Evolutionary conservation across 768 basidiomycete species (phyloP), one percentile per base, ranked within the genome.

Genomic region (Mycena chlorophos): DNA sequence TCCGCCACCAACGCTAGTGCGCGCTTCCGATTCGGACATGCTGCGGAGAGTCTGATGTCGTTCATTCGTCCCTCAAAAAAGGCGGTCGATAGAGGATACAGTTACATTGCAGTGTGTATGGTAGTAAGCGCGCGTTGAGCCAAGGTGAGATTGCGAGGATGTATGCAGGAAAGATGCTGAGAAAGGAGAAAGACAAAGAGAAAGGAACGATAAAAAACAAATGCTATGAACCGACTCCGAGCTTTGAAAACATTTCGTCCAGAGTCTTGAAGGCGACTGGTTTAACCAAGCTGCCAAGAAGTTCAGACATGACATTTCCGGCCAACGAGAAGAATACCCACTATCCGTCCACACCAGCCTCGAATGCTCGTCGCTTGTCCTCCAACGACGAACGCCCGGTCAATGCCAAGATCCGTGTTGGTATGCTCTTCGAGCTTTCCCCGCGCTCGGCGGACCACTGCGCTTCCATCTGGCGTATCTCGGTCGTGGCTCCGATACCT

Each of bases 321-420:
- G 31, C 27, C 34, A 52, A 49, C 39, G 43, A 46, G 31, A 30
- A 25, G 16, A 42, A 6, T n/a, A 85, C 91, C 61, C 66, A 95
- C 93, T 96, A 96, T 74, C 95, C 94, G 61, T 97, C 91, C 49
- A 98, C 93, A 0, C 95, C 95, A 49, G 90, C 91, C 42, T 91
- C 87, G 60, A 96, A 96, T 1, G 95, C 95, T 62, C 84, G 80
- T 22, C 91, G 81, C 69, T 95, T 96, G 69, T 98, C 93, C 67
- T 97, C 95, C 4, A 90, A 71, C 6, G 94, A 92, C 17, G 95
- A 95, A 85, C 93, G 88, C 20, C 95, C 95, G 1, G 94, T 97
- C 54, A 98, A 73, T 3, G 94, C 95, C 43, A 97, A 75, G 49
- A 97, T 94, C 55, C 85, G 79, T 19, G 81, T 72, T 12, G 66